phyloP scores from a whole-genome alignment of 305 asterid genomes.

The Rubia peregrina region DNA sequence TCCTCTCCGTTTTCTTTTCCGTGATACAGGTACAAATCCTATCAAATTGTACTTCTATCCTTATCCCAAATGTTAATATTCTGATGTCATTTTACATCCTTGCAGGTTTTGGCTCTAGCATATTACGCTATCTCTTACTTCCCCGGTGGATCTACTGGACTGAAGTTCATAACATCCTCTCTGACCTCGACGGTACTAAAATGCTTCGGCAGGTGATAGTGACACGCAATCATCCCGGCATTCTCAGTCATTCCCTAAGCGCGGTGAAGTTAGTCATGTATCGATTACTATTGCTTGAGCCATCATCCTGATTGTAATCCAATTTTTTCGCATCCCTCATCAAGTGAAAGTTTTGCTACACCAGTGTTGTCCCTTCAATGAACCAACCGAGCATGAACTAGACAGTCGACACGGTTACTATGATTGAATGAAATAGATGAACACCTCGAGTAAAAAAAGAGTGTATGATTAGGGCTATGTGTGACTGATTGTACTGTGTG shows the following conservation, averaged over 20 bases:
- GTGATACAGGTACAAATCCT: constrained; percentile 60
- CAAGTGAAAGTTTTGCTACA: background rate
- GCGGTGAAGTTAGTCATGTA: background rate
- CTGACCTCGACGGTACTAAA: constrained; percentile 54
- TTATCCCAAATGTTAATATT: background rate
- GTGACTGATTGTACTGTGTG: background rate
- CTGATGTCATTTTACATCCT: constrained; percentile 3
- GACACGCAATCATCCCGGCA: constrained; percentile 7
- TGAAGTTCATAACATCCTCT: constrained; percentile 75
- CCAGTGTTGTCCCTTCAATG: background rate
- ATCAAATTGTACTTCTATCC: background rate
- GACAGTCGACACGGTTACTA: no score
- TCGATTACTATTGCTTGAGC: background rate
- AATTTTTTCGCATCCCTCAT: background rate
- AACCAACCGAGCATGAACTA: background rate
- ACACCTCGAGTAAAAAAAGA: no score
- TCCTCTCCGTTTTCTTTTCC: constrained; percentile 74
- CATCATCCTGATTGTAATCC: background rate
- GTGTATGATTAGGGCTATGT: background rate
- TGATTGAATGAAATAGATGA: no score
- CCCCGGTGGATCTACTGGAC: constrained; percentile 92
- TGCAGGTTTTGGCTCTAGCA: constrained; percentile 75
- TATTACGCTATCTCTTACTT: constrained; percentile 86
- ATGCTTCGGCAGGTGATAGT: constrained; percentile 70
- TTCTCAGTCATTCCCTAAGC: background rate